A percentile compares a stretch with the other conserved stretches of the same genome.
These are phyloP conservation scores for Mangifera indica DNA, from an alignment of 345 rosid species.

Conservation along the genomic window DNA sequence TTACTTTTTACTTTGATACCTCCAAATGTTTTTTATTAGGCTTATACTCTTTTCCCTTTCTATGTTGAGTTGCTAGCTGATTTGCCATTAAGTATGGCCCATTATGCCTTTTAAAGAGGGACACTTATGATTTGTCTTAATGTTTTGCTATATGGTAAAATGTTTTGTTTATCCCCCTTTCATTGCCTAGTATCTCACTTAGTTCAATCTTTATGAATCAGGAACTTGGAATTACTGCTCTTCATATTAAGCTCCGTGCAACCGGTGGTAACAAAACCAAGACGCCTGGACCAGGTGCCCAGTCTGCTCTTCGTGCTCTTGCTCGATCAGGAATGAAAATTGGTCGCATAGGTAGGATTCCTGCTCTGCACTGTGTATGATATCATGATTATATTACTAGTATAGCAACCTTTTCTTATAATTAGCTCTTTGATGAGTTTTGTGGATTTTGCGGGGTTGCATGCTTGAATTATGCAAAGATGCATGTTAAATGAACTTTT, in stretches of 20 bases:
- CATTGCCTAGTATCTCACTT: neutral
- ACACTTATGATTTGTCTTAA: neutral
- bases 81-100: neutral
- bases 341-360: constrained; percentile 65
- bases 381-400: neutral
- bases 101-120: neutral
- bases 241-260: constrained; percentile 79
- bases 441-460: no score
- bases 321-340: constrained; percentile 89
- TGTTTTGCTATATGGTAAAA: neutral
- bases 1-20: neutral
- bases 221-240: constrained; percentile 78
- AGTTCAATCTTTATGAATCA: constrained; percentile 12
- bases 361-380: neutral
- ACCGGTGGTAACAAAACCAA: constrained; percentile 89
- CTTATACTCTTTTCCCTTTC: no score
- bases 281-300: constrained; percentile 91
- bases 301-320: constrained; percentile 77
- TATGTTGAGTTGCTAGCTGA: neutral
- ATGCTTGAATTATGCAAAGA: no score
- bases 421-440: neutral
- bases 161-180: neutral
- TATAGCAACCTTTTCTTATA: neutral
- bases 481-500: no score
- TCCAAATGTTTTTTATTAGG: neutral